Conservation (phyloP, 108 stramenopile species). For the Cyclotella sp. region DNA sequence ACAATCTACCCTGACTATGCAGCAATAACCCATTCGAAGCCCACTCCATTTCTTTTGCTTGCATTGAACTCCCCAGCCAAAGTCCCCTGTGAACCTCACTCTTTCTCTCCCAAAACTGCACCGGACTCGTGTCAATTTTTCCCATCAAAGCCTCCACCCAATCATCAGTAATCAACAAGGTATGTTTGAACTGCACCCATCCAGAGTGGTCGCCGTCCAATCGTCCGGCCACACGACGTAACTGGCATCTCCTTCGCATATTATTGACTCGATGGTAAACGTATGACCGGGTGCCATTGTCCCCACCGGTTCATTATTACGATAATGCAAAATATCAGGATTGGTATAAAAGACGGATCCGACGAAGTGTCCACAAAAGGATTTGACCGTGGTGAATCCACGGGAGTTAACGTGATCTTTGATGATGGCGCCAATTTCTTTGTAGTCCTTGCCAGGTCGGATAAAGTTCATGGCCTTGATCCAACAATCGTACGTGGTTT, state of each 20-base stretch:
- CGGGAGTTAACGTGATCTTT: slow-evolving; percentile 73
- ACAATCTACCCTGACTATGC: too few relatives aligned
- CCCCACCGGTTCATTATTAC: slow-evolving; percentile 89
- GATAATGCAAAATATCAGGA: slow-evolving; percentile 96
- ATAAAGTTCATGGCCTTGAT: slow-evolving; percentile 76
- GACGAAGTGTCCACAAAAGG: slow-evolving; percentile 98
- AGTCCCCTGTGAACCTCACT: slow-evolving; percentile 71
- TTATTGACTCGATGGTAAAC: slow-evolving; percentile 99
- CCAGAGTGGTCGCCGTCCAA: slow-evolving; percentile 95
- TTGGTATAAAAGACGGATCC: slow-evolving; percentile 92
- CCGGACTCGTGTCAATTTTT: slow-evolving; percentile 74
- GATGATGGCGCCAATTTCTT: slow-evolving; percentile 93
- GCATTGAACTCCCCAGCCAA: slow-evolving; percentile 76
- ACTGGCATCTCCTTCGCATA: slow-evolving; percentile 84
- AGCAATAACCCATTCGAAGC: too few relatives aligned
- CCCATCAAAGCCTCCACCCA: slow-evolving; percentile 92
- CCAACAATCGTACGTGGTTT: slow-evolving; percentile 93
- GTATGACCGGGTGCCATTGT: slow-evolving; percentile 94
- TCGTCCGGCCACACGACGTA: slow-evolving; percentile 92
- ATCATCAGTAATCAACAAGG: slow-evolving; percentile 83
- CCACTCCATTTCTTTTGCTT: slow-evolving; percentile 47
- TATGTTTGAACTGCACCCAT: slow-evolving; percentile 96
- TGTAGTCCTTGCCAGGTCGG: slow-evolving; percentile 86
- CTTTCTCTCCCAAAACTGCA: slow-evolving; percentile 92
- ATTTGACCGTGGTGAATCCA: slow-evolving; percentile 81